phyloP scores from a whole-genome alignment of 78 protist species.

The Cavenderia fasciculata region DNA sequence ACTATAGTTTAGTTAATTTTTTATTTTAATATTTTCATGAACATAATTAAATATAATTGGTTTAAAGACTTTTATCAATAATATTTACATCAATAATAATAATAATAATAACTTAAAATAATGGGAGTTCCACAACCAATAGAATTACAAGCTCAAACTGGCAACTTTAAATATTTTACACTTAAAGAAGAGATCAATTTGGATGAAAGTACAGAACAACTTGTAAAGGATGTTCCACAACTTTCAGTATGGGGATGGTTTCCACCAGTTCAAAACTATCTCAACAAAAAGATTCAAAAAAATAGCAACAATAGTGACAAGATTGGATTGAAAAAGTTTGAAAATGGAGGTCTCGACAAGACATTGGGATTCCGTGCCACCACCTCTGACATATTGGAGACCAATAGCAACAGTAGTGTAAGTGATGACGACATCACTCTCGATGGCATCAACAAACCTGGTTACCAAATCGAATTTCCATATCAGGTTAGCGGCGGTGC shows the following conservation, averaged over 20 bases:
- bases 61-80: too few species aligned
- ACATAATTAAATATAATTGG: too few species aligned
- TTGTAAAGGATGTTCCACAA: background rate
- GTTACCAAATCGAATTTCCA: background rate
- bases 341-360: background rate
- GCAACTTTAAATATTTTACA: slow-evolving; percentile 23
- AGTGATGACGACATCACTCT: background rate
- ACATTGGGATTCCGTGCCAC: background rate
- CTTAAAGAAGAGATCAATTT: background rate
- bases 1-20: too few species aligned
- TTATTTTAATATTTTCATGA: too few species aligned
- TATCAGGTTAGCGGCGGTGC: background rate
- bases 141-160: slow-evolving; percentile 36
- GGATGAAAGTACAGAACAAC: background rate
- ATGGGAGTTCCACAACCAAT: slow-evolving; percentile 66
- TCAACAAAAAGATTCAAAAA: background rate
- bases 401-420: slow-evolving; percentile 1
- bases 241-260: slow-evolving; percentile 53
- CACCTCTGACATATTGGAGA: background rate
- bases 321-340: background rate
- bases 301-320: background rate
- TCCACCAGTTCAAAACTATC: slow-evolving; percentile 4
- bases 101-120: background rate
- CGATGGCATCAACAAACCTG: background rate
- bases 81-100: background rate